These are phyloP conservation scores for Tuber aestivum DNA, from an alignment of 495 filamentous ascomycete species.

Conservation along the genomic window DNA sequence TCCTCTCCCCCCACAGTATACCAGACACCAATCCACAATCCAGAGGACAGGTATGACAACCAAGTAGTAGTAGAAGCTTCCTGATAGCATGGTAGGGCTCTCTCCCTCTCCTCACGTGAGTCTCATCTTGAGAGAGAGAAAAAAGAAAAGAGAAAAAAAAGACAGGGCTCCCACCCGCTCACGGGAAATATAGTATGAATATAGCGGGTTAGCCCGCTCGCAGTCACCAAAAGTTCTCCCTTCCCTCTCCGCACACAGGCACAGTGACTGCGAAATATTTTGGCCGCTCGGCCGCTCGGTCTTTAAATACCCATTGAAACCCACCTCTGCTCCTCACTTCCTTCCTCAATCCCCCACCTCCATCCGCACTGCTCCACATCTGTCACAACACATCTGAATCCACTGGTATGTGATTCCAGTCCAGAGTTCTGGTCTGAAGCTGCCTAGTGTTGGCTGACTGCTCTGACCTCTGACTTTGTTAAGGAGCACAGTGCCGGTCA, in stretches of 20 bases:
- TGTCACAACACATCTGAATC: not conserved
- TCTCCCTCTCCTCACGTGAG: not conserved
- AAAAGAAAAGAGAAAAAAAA: too few relatives aligned
- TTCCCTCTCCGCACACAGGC: not conserved
- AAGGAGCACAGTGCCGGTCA: too few relatives aligned
- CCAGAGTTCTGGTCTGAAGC: too few relatives aligned
- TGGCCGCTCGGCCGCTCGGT: not conserved
- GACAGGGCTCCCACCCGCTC: too few relatives aligned
- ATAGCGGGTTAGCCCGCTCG: not conserved
- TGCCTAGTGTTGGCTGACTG: too few relatives aligned
- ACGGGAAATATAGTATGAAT: too few relatives aligned
- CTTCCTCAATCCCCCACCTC: not conserved
- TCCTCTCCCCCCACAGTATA: not conserved
- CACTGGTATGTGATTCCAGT: not conserved
- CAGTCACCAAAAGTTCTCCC: not conserved
- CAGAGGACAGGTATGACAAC: not conserved
- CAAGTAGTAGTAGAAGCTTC: not conserved
- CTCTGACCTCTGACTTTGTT: too few relatives aligned
- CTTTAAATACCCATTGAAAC: not conserved
- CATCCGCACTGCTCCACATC: not conserved
- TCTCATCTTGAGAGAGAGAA: too few relatives aligned
- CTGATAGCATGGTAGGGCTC: not conserved
- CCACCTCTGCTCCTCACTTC: not conserved
- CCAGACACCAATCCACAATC: not conserved
- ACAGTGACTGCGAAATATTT: not conserved